Evolutionary conservation across 2,329 filamentous ascomycete genomes (phyloP).

Genomic region (Fusarium austroafricanum): DNA sequence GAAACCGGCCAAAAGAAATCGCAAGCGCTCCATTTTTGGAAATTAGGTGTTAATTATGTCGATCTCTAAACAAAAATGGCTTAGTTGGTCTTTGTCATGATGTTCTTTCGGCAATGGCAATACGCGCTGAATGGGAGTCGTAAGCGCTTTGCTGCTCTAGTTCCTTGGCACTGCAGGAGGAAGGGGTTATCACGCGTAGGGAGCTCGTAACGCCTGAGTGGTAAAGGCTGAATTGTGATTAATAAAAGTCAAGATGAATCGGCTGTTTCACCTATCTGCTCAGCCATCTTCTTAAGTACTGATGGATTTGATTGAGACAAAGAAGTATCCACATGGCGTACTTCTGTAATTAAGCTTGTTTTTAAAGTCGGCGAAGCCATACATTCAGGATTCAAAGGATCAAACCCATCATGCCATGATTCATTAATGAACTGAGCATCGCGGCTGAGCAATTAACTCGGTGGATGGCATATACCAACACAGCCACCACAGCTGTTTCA

Average conservation of each 20-base stretch:
- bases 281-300: too few species aligned
- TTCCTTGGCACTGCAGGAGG: conserved; percentile 11
- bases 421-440: background rate
- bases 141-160: conserved; percentile 1
- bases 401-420: background rate
- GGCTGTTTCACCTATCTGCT: background rate
- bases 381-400: conserved; percentile 2
- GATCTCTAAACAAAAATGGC: background rate
- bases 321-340: background rate
- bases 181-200: too few species aligned
- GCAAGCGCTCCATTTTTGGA: background rate
- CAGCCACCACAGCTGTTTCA: background rate
- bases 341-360: background rate
- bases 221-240: background rate
- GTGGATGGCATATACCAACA: background rate
- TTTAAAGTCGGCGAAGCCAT: background rate
- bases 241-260: background rate
- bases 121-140: background rate
- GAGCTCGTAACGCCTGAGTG: too few species aligned
- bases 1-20: background rate
- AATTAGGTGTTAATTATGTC: background rate
- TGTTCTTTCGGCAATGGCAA: background rate
- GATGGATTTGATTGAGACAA: background rate
- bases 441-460: background rate
- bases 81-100: too few species aligned